Percentiles rank a stretch among this genome's conserved stretches.
phyloP scores from a whole-genome alignment of 805 yeast species.

The Pichia kluyveri region DNA sequence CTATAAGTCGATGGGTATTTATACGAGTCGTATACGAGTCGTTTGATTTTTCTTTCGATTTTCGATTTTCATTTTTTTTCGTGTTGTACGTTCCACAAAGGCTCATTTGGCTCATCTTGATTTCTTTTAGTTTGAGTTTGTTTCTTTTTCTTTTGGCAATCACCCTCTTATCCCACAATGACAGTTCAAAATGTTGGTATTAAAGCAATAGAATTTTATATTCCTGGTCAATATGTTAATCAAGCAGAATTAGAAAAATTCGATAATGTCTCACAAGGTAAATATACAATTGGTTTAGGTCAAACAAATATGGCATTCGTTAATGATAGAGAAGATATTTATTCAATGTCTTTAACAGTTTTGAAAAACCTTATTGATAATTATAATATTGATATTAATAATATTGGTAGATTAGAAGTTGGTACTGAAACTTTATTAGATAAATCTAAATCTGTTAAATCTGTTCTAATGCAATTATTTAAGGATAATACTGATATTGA shows the following conservation, averaged over 20 bases:
- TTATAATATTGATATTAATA: slow-evolving; percentile 71
- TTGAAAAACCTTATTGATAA: slow-evolving; percentile 66
- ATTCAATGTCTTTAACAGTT: slow-evolving; percentile 90
- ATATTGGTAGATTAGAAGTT: slow-evolving; percentile 91
- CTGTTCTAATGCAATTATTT: slow-evolving; percentile 90
- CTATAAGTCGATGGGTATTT: no score
- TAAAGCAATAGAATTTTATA: slow-evolving; percentile 88
- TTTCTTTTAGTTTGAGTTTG: neutral
- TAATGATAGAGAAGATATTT: slow-evolving; percentile 94
- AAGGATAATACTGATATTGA: slow-evolving; percentile 85
- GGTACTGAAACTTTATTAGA: slow-evolving; percentile 97
- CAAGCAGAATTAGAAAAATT: slow-evolving; percentile 80
- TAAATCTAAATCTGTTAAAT: slow-evolving; percentile 93
- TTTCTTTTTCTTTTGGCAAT: no score
- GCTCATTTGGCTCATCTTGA: neutral
- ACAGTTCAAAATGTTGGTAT: slow-evolving; percentile 80
- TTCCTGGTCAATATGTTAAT: slow-evolving; percentile 77
- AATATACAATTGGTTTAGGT: slow-evolving; percentile 97
- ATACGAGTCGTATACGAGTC: no score
- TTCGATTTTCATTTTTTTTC: no score
- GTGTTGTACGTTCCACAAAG: no score
- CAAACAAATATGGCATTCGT: slow-evolving; percentile 98
- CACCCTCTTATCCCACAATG: slow-evolving; percentile 10
- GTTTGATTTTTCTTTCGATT: no score
- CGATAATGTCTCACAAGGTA: slow-evolving; percentile 86